Conservation (phyloP, 495 filamentous ascomycete species). For the Viridothelium virens region DNA sequence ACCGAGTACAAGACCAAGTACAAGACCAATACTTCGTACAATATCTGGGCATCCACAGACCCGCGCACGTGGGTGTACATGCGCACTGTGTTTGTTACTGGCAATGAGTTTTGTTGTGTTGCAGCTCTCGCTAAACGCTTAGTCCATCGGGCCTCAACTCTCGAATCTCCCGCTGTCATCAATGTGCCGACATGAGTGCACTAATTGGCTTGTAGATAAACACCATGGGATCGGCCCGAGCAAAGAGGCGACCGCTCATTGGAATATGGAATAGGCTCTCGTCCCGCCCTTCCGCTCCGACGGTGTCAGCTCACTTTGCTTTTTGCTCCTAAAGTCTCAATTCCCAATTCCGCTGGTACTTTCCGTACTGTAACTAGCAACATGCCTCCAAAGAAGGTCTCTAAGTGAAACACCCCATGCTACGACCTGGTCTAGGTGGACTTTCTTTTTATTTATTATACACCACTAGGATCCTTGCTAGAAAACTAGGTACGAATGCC, state of each 20-base stretch:
- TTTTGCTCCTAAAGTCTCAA: background rate
- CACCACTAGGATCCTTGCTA: background rate
- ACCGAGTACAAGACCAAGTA: too few species aligned
- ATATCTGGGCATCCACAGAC: background rate
- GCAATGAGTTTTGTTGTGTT: too few species aligned
- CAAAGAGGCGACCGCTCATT: background rate
- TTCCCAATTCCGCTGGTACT: background rate
- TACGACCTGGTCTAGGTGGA: background rate
- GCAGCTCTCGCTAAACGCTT: too few species aligned
- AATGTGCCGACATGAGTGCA: background rate
- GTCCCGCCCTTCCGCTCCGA: slow-evolving; percentile 10
- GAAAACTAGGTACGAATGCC: background rate
- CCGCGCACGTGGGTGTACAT: background rate
- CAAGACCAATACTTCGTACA: too few species aligned
- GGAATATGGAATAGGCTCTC: background rate
- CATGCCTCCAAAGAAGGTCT: background rate
- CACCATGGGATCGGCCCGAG: background rate
- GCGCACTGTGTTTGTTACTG: background rate
- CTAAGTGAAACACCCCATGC: background rate
- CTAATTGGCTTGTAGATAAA: background rate
- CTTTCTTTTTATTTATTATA: background rate
- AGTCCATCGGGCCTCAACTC: too few species aligned
- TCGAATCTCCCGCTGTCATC: background rate
- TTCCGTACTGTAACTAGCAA: too few species aligned
- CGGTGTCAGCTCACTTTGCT: slow-evolving; percentile 3